Evolutionary conservation across 495 filamentous ascomycete genomes (phyloP).

Genomic region (Aspergillus conjunctus): DNA sequence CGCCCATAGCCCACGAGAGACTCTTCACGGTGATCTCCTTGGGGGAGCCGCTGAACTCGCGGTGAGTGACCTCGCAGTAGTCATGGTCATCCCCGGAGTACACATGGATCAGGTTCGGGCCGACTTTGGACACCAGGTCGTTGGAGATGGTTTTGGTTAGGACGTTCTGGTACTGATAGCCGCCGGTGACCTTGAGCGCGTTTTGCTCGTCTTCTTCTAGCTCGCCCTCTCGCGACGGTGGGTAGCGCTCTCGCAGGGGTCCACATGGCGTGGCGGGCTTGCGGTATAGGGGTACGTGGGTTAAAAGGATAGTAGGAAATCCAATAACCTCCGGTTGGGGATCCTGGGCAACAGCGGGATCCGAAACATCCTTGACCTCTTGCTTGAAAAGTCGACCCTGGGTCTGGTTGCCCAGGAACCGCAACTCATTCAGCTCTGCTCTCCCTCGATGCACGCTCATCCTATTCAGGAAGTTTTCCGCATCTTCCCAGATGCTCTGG

Average conservation of each 20-base stretch:
- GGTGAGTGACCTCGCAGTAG: constrained; percentile 88
- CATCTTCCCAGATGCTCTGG: constrained; percentile 72
- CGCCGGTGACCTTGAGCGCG: constrained; percentile 69
- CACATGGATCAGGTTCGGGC: constrained; percentile 69
- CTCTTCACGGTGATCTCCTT: constrained; percentile 94
- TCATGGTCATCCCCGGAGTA: constrained; percentile 99
- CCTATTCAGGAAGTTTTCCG: constrained; percentile 72
- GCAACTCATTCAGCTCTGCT: constrained; percentile 45
- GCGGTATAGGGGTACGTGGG: constrained; percentile 89
- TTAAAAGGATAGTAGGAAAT: constrained; percentile 82
- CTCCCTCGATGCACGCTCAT: constrained; percentile 51
- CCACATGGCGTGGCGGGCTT: constrained; percentile 82
- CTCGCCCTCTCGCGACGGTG: constrained; percentile 64
- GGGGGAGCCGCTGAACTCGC: constrained; percentile 64
- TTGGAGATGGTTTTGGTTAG: constrained; percentile 72
- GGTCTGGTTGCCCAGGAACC: constrained; percentile 41
- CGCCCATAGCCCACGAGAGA: constrained; percentile 95
- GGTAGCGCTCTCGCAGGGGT: constrained; percentile 80
- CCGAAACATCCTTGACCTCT: constrained; percentile 33
- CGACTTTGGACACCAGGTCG: constrained; percentile 68
- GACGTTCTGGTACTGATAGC: constrained; percentile 98
- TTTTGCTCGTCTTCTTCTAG: constrained; percentile 73
- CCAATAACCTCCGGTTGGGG: constrained; percentile 37
- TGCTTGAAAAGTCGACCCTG: constrained; percentile 54
- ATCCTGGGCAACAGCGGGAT: constrained; percentile 31